Conservation (phyloP, 139 green algal species). For the Chlamydomonas incerta region DNA sequence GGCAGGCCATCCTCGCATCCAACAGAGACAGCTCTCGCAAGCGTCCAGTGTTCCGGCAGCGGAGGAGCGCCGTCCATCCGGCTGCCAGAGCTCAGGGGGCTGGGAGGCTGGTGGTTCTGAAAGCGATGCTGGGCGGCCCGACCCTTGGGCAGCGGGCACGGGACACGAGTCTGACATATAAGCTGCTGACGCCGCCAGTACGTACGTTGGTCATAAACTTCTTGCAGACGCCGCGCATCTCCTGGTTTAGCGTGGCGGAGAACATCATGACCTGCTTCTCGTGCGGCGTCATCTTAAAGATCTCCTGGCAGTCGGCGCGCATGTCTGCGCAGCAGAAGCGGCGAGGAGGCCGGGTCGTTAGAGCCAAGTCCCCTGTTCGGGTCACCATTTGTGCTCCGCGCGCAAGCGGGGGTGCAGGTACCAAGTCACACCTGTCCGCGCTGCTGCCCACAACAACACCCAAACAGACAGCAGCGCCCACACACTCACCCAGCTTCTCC, state of each 20-base stretch:
- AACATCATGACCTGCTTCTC: constrained; percentile 99
- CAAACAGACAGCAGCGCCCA: neutral
- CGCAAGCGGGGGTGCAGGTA: no score
- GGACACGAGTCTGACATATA: neutral
- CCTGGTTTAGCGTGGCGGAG: constrained; percentile 91
- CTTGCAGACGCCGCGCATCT: constrained; percentile 96
- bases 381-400: no score
- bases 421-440: no score
- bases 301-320: constrained; percentile 96
- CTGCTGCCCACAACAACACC: no score
- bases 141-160: constrained; percentile 8
- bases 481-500: constrained; percentile 83
- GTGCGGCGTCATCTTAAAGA: constrained; percentile 98
- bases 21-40: constrained; percentile 40
- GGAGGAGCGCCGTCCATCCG: constrained; percentile 18
- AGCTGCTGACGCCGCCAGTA: constrained; percentile 18
- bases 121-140: constrained; percentile 16
- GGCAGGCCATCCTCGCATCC: constrained; percentile 32
- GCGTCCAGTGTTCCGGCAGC: constrained; percentile 38
- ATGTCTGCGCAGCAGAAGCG: constrained; percentile 91
- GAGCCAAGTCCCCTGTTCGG: no score
- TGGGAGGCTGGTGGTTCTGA: constrained; percentile 14
- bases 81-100: constrained; percentile 10
- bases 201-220: constrained; percentile 96
- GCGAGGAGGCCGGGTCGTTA: no score